Conservation (phyloP, 306 rosid species). For the Aeschynomene evenia region DNA sequence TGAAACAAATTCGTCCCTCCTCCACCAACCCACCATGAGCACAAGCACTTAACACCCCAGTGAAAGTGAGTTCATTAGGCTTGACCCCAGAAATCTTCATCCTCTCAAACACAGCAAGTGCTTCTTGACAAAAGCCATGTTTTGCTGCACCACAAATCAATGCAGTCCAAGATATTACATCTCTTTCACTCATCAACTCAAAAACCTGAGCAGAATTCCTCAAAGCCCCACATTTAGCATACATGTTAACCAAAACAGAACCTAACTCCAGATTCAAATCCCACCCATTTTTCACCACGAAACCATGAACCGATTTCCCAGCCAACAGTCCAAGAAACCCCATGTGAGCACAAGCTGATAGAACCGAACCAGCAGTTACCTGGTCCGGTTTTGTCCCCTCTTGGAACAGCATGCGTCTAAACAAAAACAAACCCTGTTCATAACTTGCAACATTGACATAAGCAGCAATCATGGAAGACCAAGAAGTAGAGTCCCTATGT, state of each 20-base stretch:
- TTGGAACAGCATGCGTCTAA: slow-evolving; percentile 50
- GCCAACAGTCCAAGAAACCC: slow-evolving; percentile 47
- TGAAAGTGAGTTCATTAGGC: slow-evolving; percentile 63
- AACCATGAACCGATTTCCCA: slow-evolving; percentile 72
- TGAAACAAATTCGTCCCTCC: slow-evolving; percentile 53
- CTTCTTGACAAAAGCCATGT: slow-evolving; percentile 46
- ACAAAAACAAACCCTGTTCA: slow-evolving; percentile 37
- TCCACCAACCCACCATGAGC: slow-evolving; percentile 49
- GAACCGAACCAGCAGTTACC: slow-evolving; percentile 35
- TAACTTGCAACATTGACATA: slow-evolving; percentile 27
- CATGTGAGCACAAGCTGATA: slow-evolving; percentile 54
- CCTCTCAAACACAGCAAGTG: slow-evolving; percentile 48
- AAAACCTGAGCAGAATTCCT: slow-evolving; percentile 49
- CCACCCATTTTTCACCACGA: slow-evolving; percentile 52
- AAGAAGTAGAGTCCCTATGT: slow-evolving; percentile 38
- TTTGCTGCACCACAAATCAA: slow-evolving; percentile 53
- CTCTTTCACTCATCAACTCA: slow-evolving; percentile 41
- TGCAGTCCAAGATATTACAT: slow-evolving; percentile 56
- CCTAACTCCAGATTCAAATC: slow-evolving; percentile 52
- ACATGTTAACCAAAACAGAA: slow-evolving; percentile 58
- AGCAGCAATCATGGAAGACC: slow-evolving; percentile 62
- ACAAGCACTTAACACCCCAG: slow-evolving; percentile 64
- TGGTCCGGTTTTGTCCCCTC: slow-evolving; percentile 44
- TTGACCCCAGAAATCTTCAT: slow-evolving; percentile 45
- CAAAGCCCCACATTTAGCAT: slow-evolving; percentile 52